Evolutionary conservation across 2,329 filamentous ascomycete species (phyloP).

Genomic region (Apiospora marii): DNA sequence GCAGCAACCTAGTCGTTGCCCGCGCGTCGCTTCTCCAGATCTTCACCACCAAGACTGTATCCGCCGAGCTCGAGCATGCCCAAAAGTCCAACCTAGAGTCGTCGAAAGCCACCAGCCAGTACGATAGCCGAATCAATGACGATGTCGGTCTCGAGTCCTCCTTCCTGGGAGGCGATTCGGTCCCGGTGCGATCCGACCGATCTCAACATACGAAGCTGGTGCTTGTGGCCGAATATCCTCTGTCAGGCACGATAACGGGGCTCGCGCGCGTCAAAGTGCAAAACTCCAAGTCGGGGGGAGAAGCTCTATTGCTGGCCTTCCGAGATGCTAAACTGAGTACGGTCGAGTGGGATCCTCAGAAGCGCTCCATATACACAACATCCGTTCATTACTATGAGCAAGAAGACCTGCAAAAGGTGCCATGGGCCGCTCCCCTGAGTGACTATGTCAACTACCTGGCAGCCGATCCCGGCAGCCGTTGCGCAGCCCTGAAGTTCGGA

Average conservation of each 20-base stretch:
- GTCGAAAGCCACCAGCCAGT: constrained; percentile 53
- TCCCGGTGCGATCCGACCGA: constrained; percentile 68
- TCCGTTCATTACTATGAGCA: constrained; percentile 99
- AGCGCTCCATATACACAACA: constrained; percentile 80
- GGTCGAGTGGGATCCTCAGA: constrained; percentile 90
- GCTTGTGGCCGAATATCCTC: constrained; percentile 81
- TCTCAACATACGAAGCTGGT: constrained; percentile 78
- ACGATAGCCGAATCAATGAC: constrained; percentile 63
- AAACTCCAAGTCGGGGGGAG: constrained; percentile 79
- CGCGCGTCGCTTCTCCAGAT: constrained; percentile 94
- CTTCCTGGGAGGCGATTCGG: constrained; percentile 69
- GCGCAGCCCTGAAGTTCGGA: constrained; percentile 93
- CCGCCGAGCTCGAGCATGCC: constrained; percentile 65
- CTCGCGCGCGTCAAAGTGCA: constrained; percentile 79
- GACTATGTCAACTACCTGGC: constrained; percentile 83
- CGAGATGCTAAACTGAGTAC: constrained; percentile 93
- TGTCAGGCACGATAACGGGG: constrained; percentile 86
- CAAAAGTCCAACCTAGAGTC: constrained; percentile 45
- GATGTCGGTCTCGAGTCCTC: constrained; percentile 72
- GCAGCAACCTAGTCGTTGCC: constrained; percentile 87
- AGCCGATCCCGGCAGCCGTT: constrained; percentile 90
- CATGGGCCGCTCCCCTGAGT: constrained; percentile 80
- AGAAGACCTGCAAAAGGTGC: constrained; percentile 83
- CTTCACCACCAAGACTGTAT: constrained; percentile 75
- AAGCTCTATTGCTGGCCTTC: constrained; percentile 83